Evolutionary conservation across 164 flowering plant genomes (phyloP).

Genomic region (Dillenia turbinata): DNA sequence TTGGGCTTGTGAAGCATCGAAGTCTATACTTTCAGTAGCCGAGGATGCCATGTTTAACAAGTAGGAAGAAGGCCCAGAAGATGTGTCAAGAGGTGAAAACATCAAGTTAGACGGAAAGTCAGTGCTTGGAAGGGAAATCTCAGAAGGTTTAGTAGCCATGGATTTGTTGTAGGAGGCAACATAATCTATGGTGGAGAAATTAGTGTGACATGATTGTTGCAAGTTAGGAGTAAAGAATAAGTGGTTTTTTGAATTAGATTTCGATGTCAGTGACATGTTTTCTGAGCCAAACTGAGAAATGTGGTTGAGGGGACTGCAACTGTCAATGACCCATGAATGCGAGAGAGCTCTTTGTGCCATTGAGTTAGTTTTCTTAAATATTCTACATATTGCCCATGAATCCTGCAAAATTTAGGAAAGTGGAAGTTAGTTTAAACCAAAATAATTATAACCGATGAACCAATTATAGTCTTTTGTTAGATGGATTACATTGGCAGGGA

Average conservation of each 20-base stretch:
- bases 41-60: slow-evolving; percentile 4
- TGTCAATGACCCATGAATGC: slow-evolving; percentile 56
- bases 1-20: background rate
- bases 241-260: background rate
- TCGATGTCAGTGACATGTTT: slow-evolving; percentile 10
- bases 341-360: slow-evolving; percentile 74
- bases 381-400: slow-evolving; percentile 97
- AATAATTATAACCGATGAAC: background rate
- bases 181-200: no score
- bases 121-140: background rate
- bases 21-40: background rate
- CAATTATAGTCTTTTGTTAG: background rate
- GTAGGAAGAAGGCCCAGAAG: slow-evolving; percentile 5
- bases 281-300: slow-evolving; percentile 6
- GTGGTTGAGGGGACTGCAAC: no score
- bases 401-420: slow-evolving; percentile 46
- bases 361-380: slow-evolving; percentile 89
- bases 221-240: no score
- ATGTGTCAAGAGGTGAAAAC: slow-evolving; percentile 20
- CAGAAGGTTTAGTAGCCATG: background rate
- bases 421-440: background rate
- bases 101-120: slow-evolving; percentile 17
- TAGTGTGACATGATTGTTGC: no score
- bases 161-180: no score
- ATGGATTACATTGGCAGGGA: slow-evolving; percentile 59